Evolutionary conservation across 2,329 filamentous ascomycete genomes (phyloP).

Genomic region (Pseudocercospora crystallina): DNA sequence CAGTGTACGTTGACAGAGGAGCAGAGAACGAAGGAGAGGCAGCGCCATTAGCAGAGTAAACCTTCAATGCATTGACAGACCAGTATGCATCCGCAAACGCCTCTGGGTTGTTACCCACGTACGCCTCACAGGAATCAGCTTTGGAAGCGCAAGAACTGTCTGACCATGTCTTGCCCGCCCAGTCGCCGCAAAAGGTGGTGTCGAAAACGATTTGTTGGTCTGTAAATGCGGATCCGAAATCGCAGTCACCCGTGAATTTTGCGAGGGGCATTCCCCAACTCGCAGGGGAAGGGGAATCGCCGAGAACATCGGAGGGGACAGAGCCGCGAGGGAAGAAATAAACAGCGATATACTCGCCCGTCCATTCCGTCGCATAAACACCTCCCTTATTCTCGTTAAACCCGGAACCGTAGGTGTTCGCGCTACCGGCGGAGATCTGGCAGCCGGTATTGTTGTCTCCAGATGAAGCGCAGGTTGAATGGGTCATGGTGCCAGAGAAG

Average conservation of each 20-base stretch:
- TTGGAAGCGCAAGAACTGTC: constrained; percentile 34
- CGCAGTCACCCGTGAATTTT: constrained; percentile 56
- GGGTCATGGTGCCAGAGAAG: constrained; percentile 64
- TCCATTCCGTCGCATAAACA: constrained; percentile 40
- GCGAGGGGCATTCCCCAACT: constrained; percentile 64
- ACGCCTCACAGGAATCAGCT: constrained; percentile 31
- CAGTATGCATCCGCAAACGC: constrained; percentile 43
- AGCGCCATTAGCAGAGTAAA: constrained; percentile 30
- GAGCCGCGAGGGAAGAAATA: constrained; percentile 40
- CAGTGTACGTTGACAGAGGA: neutral
- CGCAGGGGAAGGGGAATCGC: constrained; percentile 55
- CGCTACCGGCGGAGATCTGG: constrained; percentile 52
- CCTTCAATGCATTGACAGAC: constrained; percentile 41
- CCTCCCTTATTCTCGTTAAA: constrained; percentile 48
- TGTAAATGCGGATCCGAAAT: constrained; percentile 37
- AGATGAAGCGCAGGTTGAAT: constrained; percentile 40
- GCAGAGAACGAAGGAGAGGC: neutral
- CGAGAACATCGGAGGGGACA: constrained; percentile 44
- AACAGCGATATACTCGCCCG: constrained; percentile 31
- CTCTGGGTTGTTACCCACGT: constrained; percentile 35
- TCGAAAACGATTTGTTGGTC: constrained; percentile 63
- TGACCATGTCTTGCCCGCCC: constrained; percentile 37
- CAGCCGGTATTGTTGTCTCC: constrained; percentile 38
- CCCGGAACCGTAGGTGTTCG: constrained; percentile 34
- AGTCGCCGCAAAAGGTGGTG: constrained; percentile 47